Conservation (phyloP, 495 filamentous ascomycete genomes). For the Usnea hakonensis region DNA sequence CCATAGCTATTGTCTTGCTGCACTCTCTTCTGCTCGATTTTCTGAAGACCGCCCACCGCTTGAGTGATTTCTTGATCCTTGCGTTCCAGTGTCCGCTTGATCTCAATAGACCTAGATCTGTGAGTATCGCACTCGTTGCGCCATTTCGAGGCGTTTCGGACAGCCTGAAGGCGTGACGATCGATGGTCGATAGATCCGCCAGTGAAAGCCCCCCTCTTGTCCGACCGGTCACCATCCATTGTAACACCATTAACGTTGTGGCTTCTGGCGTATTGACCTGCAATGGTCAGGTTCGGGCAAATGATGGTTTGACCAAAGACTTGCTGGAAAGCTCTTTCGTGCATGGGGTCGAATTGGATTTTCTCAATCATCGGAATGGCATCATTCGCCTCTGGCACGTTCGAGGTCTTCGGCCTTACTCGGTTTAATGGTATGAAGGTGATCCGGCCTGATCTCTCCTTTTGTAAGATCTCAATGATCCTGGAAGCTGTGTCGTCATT, state of each 20-base stretch:
- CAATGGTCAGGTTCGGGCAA: constrained; percentile 79
- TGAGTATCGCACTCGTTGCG: constrained; percentile 66
- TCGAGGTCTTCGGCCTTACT: constrained; percentile 55
- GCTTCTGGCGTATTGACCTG: constrained; percentile 79
- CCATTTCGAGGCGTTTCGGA: constrained; percentile 66
- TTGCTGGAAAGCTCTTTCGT: constrained; percentile 80
- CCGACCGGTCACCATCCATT: constrained; percentile 83
- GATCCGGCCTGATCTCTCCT: constrained; percentile 72
- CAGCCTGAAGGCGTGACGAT: constrained; percentile 73
- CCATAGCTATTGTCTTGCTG: constrained; percentile 79
- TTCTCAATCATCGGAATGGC: constrained; percentile 81
- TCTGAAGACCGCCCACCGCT: constrained; percentile 72
- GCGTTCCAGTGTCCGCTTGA: constrained; percentile 58
- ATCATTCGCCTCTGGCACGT: constrained; percentile 79
- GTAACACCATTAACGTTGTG: constrained; percentile 91
- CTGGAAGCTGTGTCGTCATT: constrained; percentile 79
- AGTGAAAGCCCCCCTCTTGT: constrained; percentile 89
- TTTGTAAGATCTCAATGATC: constrained; percentile 71
- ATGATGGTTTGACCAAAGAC: constrained; percentile 95
- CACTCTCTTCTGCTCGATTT: constrained; percentile 66
- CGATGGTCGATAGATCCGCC: constrained; percentile 85
- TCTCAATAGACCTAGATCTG: constrained; percentile 46
- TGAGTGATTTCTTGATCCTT: constrained; percentile 81
- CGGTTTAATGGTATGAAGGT: constrained; percentile 93
- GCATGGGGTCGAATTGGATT: constrained; percentile 66